Evolutionary conservation across 306 rosid species (phyloP), one percentile per base, ranked within the genome.

Genomic region (Cucumis melo): DNA sequence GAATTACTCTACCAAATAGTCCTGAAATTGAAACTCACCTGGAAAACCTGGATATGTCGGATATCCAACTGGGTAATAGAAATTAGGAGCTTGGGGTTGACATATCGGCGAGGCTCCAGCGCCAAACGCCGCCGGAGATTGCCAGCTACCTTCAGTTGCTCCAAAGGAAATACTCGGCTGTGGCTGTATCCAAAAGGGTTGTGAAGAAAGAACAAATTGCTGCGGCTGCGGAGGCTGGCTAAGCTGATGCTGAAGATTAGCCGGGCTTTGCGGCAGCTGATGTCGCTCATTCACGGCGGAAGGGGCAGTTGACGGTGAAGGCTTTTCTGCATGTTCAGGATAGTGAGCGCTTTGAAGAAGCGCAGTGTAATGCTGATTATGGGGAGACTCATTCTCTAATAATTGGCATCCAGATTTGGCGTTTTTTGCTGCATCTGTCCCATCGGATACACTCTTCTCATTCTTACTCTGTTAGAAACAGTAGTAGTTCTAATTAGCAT

Each of bases 101-200:
- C 48, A 63, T 32, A 20, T 32, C 21, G 44, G 21, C 44, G 68
- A 62, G 7, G 68, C 68, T 62, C 68, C 44, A 21, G 68, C 11
- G 68, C 23, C 44, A 16, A 62, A 16, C 68, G 6, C 21, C 11
- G 13, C 68, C 68, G 68, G 68, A 62, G 44, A 3, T 34, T 62
- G 68, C 68, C 68, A 62, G 21, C 44, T 15, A 62, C 44, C 21
- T 62, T 62, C 68, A 62, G 65, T 59, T 24, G 38, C 38, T 23
- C 65, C 36, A 11, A 23, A 5, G 44, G 68, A 16, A 62, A 62
- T 62, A 42, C 23, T 29, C 13, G 68, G 44, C 44, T 62, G 76
- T 58, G 78, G 86, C 10, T 80, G 76, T 39, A 74, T 81, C 86
- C 86, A 84, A 78, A 83, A 82, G 60, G 84, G 86, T 77, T 82